These are phyloP conservation scores for Isabelozyma pseudorhagii DNA, from an alignment of 805 yeast species.

Conservation along the genomic window DNA sequence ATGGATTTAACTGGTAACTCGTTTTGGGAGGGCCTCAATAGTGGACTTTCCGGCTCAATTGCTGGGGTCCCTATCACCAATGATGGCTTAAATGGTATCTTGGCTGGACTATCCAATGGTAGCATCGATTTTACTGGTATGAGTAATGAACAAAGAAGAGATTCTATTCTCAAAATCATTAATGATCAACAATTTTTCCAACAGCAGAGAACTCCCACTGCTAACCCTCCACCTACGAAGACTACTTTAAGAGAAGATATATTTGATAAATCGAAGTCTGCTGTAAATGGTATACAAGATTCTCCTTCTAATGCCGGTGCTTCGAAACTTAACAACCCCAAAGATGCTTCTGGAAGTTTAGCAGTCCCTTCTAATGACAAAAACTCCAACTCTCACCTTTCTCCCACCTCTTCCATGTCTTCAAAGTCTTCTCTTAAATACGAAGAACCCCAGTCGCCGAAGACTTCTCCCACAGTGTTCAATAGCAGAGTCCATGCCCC, in stretches of 20 bases:
- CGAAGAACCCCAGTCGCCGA: slow-evolving; percentile 41
- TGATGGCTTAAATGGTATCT: slow-evolving; percentile 29
- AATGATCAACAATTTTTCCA: slow-evolving; percentile 26
- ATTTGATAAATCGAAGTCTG: slow-evolving; percentile 19
- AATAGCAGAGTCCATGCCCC: slow-evolving; percentile 4
- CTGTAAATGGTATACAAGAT: not conserved
- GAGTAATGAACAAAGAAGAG: slow-evolving; percentile 39
- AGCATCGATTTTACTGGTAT: slow-evolving; percentile 36
- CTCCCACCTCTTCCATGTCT: slow-evolving; percentile 36
- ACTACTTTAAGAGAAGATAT: slow-evolving; percentile 37
- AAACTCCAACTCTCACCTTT: slow-evolving; percentile 11
- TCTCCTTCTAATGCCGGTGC: not conserved
- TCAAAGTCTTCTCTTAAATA: slow-evolving; percentile 26
- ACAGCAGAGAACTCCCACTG: slow-evolving; percentile 7
- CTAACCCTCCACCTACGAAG: slow-evolving; percentile 4
- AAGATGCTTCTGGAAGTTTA: not conserved
- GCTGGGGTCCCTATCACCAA: slow-evolving; percentile 21
- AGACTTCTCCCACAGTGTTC: slow-evolving; percentile 27
- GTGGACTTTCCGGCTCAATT: slow-evolving; percentile 22
- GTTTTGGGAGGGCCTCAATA: slow-evolving; percentile 24
- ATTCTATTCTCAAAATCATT: slow-evolving; percentile 34
- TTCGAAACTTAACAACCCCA: not conserved
- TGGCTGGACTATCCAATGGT: slow-evolving; percentile 35
- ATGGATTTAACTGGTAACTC: slow-evolving; percentile 18
- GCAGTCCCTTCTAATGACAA: slow-evolving; percentile 1